A percentile compares a stretch with the other conserved stretches of the same genome.
These are phyloP conservation scores for Pholiota conissans DNA, from an alignment of 768 basidiomycete species.

Conservation along the genomic window DNA sequence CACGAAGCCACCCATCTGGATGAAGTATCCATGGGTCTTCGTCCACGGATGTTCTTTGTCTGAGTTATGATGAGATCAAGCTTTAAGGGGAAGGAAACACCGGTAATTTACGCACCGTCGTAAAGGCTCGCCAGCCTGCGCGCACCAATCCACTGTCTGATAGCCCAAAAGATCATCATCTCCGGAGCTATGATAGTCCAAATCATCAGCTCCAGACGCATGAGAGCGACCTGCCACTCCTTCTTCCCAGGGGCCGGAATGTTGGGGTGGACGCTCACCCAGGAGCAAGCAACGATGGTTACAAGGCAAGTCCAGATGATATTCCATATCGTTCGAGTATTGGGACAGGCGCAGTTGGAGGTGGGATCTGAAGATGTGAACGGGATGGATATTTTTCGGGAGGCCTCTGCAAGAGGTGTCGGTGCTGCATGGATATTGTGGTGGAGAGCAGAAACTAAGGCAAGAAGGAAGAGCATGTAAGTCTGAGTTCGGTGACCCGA, in stretches of 20 bases:
- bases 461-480: conserved; percentile 1
- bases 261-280: conserved; percentile 13
- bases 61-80: not conserved
- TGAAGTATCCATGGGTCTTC: conserved; percentile 14
- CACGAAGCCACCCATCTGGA: conserved; percentile 18
- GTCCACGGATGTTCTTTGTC: conserved; percentile 7
- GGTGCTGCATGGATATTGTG: conserved; percentile 4
- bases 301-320: conserved; percentile 15
- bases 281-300: conserved; percentile 13
- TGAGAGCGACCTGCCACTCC: conserved; percentile 1
- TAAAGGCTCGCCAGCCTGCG: not conserved
- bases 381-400: not conserved
- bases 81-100: not conserved
- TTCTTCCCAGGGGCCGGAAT: conserved; percentile 7
- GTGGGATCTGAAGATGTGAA: not conserved
- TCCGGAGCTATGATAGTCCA: conserved; percentile 19
- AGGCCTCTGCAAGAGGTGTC: not conserved
- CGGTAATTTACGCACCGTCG: not conserved
- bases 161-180: conserved; percentile 21
- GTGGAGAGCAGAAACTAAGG: not conserved
- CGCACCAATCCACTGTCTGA: conserved; percentile 20
- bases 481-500: not conserved
- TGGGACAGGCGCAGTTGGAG: conserved; percentile 1
- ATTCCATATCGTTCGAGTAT: conserved; percentile 6
- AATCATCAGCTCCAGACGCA: conserved; percentile 11